Evolutionary conservation across 345 rosid species (phyloP).

Genomic region (Raphanus raphanistrum): DNA sequence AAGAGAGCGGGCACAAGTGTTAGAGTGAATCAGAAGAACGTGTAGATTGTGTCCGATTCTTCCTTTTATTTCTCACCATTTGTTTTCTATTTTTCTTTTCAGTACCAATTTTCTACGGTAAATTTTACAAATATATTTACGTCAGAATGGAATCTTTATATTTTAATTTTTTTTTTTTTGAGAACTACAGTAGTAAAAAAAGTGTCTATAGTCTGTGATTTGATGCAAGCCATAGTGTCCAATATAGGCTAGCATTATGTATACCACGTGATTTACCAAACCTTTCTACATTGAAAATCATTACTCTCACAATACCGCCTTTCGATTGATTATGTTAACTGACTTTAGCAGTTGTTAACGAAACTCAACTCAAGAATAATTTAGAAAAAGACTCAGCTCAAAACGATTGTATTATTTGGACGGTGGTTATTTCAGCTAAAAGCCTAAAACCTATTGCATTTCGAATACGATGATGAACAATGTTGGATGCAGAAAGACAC

Average conservation of each 20-base stretch:
- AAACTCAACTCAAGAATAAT: neutral
- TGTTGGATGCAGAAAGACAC: neutral
- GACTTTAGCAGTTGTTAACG: neutral
- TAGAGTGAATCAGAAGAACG: conserved; percentile 25
- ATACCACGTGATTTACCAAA: neutral
- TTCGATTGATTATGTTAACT: neutral
- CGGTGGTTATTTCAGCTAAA: neutral
- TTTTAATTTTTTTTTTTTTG: no score
- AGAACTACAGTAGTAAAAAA: neutral
- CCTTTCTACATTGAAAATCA: neutral
- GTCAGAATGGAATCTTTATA: neutral
- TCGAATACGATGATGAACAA: neutral
- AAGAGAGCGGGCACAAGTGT: conserved; percentile 27
- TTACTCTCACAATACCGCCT: neutral
- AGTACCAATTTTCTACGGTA: neutral
- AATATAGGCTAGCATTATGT: neutral
- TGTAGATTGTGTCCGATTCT: neutral
- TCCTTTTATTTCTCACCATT: neutral
- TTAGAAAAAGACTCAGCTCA: neutral
- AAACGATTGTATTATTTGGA: neutral
- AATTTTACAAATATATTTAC: neutral
- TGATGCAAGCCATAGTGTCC: neutral
- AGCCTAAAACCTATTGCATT: neutral
- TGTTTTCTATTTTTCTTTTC: neutral
- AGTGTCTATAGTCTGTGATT: neutral